phyloP scores from a whole-genome alignment of 805 yeast species.

The Pichia insulana region DNA sequence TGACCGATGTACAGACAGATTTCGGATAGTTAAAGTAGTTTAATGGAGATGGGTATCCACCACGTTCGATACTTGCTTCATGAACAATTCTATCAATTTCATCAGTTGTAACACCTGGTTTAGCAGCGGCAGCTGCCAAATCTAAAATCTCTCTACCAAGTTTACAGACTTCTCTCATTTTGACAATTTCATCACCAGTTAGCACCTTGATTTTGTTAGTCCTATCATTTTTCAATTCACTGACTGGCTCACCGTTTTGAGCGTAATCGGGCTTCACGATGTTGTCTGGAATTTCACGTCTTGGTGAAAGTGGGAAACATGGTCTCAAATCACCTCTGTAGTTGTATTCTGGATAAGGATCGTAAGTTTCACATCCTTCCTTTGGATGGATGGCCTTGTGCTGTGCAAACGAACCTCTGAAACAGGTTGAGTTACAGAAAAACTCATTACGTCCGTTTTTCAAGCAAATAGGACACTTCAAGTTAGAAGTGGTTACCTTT shows the following conservation, averaged over 20 bases:
- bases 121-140: conserved; percentile 71
- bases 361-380: conserved; percentile 52
- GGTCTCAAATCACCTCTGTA: conserved; percentile 75
- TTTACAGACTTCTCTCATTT: conserved; percentile 65
- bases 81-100: conserved; percentile 83
- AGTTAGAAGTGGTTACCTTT: conserved; percentile 59
- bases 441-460: conserved; percentile 53
- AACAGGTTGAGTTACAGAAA: conserved; percentile 82
- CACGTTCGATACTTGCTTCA: conserved; percentile 77
- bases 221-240: conserved; percentile 69
- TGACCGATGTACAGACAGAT: conserved; percentile 85
- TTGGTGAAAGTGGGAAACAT: conserved; percentile 69
- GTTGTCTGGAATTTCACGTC: conserved; percentile 60
- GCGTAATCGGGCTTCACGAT: conserved; percentile 82
- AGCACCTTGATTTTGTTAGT: conserved; percentile 56
- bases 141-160: conserved; percentile 87
- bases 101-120: conserved; percentile 90
- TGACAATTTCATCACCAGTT: conserved; percentile 59
- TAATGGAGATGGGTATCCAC: conserved; percentile 89
- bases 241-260: conserved; percentile 62
- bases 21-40: conserved; percentile 93
- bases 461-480: conserved; percentile 89
- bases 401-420: conserved; percentile 56
- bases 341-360: conserved; percentile 77
- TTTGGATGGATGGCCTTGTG: conserved; percentile 73